Evolutionary conservation across 345 rosid genomes (phyloP).

Genomic region (Syzygium grande): DNA sequence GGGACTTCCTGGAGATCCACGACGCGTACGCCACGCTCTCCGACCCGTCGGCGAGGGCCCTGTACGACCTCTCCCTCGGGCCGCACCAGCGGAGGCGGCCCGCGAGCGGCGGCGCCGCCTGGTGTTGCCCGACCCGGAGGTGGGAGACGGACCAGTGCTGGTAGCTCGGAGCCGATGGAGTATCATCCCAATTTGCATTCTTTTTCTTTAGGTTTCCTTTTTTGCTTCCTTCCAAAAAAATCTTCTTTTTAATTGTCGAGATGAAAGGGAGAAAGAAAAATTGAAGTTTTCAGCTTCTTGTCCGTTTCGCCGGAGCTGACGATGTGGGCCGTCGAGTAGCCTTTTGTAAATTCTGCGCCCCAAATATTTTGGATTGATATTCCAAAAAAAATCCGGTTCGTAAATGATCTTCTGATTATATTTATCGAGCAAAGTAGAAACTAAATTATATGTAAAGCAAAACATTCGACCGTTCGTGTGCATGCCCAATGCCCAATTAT

Average conservation of each 20-base stretch:
- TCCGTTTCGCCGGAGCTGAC: not conserved
- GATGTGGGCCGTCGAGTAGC: not conserved
- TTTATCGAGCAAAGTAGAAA: not conserved
- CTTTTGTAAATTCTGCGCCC: not conserved
- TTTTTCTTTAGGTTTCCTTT: not conserved
- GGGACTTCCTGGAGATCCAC: conserved; percentile 60
- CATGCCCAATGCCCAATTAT: too few relatives aligned
- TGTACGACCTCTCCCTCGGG: conserved; percentile 53
- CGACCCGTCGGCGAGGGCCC: conserved; percentile 65
- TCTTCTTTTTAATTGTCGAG: not conserved
- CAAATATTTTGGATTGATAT: not conserved
- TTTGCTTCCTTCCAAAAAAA: not conserved
- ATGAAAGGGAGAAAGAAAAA: too few relatives aligned
- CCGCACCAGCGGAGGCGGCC: conserved; percentile 1
- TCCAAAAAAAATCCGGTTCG: not conserved
- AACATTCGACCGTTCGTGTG: too few relatives aligned
- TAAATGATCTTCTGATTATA: not conserved
- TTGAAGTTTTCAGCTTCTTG: not conserved
- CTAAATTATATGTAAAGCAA: not conserved
- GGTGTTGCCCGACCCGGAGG: conserved; percentile 34
- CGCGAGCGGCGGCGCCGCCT: conserved; percentile 5
- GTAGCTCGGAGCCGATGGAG: conserved; percentile 13
- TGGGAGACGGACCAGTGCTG: conserved; percentile 98
- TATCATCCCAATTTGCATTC: not conserved
- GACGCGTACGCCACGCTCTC: conserved; percentile 66